Conservation (phyloP, 139 green algal genomes). For the Picochlorum sp. region DNA sequence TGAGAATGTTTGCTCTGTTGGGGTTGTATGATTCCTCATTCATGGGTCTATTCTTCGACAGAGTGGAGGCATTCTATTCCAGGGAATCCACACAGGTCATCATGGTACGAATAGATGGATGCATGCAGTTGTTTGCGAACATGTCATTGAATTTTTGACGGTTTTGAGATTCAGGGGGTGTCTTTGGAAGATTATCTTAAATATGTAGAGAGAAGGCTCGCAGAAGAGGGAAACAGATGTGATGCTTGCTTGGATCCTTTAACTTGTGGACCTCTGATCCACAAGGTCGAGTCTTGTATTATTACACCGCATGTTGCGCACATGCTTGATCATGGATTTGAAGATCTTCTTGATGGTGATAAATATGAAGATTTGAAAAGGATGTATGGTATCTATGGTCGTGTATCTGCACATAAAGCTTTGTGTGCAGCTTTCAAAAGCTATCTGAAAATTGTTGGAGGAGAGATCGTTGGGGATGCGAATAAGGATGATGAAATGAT, state of each 20-base stretch:
- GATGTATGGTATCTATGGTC: constrained; percentile 52
- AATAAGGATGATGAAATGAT: constrained; percentile 92
- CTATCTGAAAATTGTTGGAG: constrained; percentile 59
- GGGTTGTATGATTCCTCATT: constrained; percentile 61
- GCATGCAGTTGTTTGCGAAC: background rate
- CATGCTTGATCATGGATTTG: constrained; percentile 51
- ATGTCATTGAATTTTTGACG: background rate
- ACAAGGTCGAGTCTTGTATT: constrained; percentile 60
- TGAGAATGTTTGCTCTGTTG: constrained; percentile 61
- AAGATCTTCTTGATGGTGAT: constrained; percentile 57
- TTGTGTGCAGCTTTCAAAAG: constrained; percentile 57
- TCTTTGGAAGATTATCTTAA: constrained; percentile 80
- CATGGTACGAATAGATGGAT: constrained; percentile 16
- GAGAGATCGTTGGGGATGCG: constrained; percentile 71
- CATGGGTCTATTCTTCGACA: constrained; percentile 42
- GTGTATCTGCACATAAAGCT: constrained; percentile 47
- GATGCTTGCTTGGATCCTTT: constrained; percentile 68
- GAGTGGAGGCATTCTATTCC: constrained; percentile 34
- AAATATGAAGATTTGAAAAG: constrained; percentile 66
- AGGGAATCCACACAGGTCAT: constrained; percentile 46
- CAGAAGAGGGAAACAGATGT: constrained; percentile 80
- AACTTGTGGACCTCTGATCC: constrained; percentile 65
- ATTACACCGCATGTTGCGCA: constrained; percentile 52
- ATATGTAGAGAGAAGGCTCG: constrained; percentile 77
- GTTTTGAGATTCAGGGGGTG: constrained; percentile 17